Evolutionary conservation across 2,329 filamentous ascomycete species (phyloP).

Genomic region (Kalmusia sp.): DNA sequence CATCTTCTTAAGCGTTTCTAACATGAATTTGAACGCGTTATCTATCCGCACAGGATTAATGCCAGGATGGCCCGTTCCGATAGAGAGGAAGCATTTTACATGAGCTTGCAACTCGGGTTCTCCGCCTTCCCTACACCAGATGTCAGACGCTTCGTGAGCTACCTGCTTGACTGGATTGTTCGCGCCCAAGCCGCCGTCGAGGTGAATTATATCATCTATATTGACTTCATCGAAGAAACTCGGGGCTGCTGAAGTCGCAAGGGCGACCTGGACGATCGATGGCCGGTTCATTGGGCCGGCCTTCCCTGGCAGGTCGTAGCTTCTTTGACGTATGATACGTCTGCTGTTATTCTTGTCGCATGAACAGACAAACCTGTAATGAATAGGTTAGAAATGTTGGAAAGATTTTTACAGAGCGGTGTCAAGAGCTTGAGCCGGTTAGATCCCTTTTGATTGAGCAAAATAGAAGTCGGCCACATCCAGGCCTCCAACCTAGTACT

Average conservation of each 20-base stretch:
- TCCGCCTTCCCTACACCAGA: constrained; percentile 15
- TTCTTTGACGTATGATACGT: constrained; percentile 48
- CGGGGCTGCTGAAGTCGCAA: constrained; percentile 40
- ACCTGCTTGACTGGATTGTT: constrained; percentile 56
- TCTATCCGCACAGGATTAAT: background rate
- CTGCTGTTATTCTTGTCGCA: constrained; percentile 45
- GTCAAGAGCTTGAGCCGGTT: too few species aligned
- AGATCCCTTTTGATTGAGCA: too few species aligned
- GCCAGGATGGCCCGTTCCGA: constrained; percentile 23
- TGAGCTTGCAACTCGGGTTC: constrained; percentile 12
- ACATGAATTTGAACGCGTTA: constrained; percentile 14
- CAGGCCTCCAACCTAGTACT: too few species aligned
- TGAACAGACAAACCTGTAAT: background rate
- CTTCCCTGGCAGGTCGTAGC: constrained; percentile 15
- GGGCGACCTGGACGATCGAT: constrained; percentile 33
- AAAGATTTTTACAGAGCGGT: too few species aligned
- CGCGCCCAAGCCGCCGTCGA: constrained; percentile 48
- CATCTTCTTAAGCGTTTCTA: constrained; percentile 29
- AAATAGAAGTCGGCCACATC: too few species aligned
- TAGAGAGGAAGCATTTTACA: constrained; percentile 24
- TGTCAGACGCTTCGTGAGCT: constrained; percentile 41
- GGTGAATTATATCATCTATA: constrained; percentile 45
- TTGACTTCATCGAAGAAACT: constrained; percentile 44
- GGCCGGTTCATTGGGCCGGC: constrained; percentile 18
- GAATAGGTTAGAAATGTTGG: too few species aligned